Conservation (phyloP, 83 land plant genomes). For the Picea engelmannii region DNA sequence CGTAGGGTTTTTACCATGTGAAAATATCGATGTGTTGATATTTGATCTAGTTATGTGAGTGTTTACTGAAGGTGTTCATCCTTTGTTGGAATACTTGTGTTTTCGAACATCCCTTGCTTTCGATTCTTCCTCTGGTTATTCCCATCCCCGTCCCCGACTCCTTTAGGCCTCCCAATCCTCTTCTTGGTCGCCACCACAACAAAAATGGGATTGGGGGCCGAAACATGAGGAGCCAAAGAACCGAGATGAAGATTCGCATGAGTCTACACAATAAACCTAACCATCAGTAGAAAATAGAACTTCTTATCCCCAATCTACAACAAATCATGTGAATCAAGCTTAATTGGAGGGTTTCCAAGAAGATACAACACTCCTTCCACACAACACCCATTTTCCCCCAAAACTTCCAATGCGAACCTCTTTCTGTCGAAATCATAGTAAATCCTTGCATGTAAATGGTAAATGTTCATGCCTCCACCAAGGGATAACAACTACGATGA, state of each 20-base stretch:
- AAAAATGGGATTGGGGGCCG: background rate
- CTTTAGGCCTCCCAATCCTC: too few relatives aligned
- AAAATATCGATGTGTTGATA: too few relatives aligned
- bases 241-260: background rate
- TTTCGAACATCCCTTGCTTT: too few relatives aligned
- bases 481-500: conserved; percentile 47
- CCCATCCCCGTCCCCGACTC: too few relatives aligned
- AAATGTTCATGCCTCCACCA: conserved; percentile 98
- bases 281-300: conserved; percentile 92
- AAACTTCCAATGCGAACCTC: conserved; percentile 86
- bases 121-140: too few relatives aligned
- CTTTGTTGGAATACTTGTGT: too few relatives aligned
- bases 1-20: too few relatives aligned
- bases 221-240: background rate
- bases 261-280: conserved; percentile 9
- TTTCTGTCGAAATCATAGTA: conserved; percentile 34
- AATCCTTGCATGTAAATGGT: too few relatives aligned
- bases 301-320: conserved; percentile 86
- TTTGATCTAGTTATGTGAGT: too few relatives aligned
- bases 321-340: conserved; percentile 46
- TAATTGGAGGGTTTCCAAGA: conserved; percentile 80
- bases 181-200: background rate
- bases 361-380: too few relatives aligned
- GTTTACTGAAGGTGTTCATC: too few relatives aligned
- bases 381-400: conserved; percentile 97